Evolutionary conservation across 305 asterid species (phyloP).

Genomic region (Petunia hybrid): DNA sequence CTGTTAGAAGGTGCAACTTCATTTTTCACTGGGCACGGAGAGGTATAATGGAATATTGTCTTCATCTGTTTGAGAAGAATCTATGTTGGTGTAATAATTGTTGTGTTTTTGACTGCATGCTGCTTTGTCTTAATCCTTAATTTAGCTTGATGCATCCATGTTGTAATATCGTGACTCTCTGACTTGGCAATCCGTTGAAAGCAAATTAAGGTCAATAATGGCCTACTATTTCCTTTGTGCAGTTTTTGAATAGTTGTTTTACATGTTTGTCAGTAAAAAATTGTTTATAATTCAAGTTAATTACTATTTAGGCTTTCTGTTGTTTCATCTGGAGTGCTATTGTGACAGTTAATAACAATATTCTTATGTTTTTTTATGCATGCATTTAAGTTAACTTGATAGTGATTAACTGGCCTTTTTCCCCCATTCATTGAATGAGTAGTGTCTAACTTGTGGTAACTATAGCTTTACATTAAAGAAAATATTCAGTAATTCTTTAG

Average conservation of each 20-base stretch:
- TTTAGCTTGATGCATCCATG: neutral
- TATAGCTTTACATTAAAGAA: conserved; percentile 5
- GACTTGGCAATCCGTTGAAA: conserved; percentile 5
- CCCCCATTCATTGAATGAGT: neutral
- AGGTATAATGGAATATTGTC: conserved; percentile 56
- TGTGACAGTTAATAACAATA: neutral
- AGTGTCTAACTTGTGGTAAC: conserved; percentile 11
- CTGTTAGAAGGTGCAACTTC: conserved; percentile 80
- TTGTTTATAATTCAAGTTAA: conserved; percentile 14
- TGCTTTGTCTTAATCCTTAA: conserved; percentile 22
- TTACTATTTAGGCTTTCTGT: neutral
- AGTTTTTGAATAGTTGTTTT: neutral
- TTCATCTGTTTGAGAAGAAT: conserved; percentile 15
- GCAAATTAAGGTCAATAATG: neutral
- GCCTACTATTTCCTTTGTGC: conserved; percentile 1
- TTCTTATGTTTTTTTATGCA: conserved; percentile 12
- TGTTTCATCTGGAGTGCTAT: neutral
- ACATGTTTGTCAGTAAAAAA: conserved; percentile 7
- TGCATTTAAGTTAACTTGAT: neutral
- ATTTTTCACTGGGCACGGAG: conserved; percentile 88
- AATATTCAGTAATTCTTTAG: conserved; percentile 14
- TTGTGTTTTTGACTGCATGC: neutral
- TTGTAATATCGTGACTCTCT: neutral
- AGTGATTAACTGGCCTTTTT: conserved; percentile 23
- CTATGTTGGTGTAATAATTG: neutral